Conservation (phyloP, 495 filamentous ascomycete genomes). For the Ascobolus immersus region DNA sequence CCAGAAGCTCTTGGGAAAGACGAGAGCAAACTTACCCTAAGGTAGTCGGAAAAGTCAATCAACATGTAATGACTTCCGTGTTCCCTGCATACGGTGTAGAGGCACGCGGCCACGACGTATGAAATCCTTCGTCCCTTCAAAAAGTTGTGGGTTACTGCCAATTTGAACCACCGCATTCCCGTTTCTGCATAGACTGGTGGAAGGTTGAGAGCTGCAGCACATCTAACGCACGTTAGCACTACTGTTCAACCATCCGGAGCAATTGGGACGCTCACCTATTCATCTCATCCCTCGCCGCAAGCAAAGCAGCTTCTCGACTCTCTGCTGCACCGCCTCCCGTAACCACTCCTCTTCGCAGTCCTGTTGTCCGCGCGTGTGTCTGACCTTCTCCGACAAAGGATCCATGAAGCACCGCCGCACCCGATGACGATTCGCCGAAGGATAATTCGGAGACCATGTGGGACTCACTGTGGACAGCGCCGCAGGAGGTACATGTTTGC, state of each 20-base stretch:
- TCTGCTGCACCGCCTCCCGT: no score
- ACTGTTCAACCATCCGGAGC: no score
- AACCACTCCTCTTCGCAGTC: no score
- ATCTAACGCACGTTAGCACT: no score
- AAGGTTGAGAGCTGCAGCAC: conserved; percentile 20
- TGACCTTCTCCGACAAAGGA: conserved; percentile 64
- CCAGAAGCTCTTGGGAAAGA: no score
- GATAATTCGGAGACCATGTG: conserved; percentile 78
- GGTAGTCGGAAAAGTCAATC: conserved; percentile 78
- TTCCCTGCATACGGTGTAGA: conserved; percentile 65
- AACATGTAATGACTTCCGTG: conserved; percentile 47
- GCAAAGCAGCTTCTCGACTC: no score
- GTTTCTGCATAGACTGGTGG: conserved; percentile 11
- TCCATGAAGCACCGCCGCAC: conserved; percentile 74
- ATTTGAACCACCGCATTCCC: conserved; percentile 31
- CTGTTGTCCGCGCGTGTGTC: conserved; percentile 35
- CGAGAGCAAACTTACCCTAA: no score
- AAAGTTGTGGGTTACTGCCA: conserved; percentile 54
- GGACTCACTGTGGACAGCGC: conserved; percentile 49
- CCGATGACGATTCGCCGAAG: conserved; percentile 59
- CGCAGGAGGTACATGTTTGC: conserved; percentile 45
- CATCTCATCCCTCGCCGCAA: no score
- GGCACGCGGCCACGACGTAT: conserved; percentile 57
- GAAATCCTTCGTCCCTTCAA: conserved; percentile 67
- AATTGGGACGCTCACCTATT: no score